Base-by-base conservation (phyloP, 768 basidiomycete genomes). In the Symmetrospora coprosmae region DNA sequence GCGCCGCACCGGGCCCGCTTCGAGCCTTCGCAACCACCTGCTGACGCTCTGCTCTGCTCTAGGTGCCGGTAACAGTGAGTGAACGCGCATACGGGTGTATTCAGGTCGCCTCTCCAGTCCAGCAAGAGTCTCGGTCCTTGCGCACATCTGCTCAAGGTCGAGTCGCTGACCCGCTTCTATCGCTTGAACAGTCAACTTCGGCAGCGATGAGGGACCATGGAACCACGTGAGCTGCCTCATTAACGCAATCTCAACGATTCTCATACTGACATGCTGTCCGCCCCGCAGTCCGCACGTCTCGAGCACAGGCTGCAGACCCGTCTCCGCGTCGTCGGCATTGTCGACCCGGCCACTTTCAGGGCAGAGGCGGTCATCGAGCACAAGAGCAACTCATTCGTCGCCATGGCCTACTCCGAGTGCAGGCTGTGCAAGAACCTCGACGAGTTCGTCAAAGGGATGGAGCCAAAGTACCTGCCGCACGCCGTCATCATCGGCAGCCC, bases 301-400 rank as follows among this genome's bases (percentile, higher is more conserved):
- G 51, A 33, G 28, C 59, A 88, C 74, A 91, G 97, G 77, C 84
- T 97, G 62, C 92, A 92, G 46, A 83, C 82, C 21, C 87, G 92
- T 65, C 85, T 97, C 73, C 96, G 92, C 72, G 87, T 99, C 59
- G 82, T 91, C 64, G 92, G 88, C 25, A 77, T 99, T 60, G 83
- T 99, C 70, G 92, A 99, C 72, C 92, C 92, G 19, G 83, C 82
- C 25, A 77, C 81, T 60, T 84, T 86, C 40, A 87, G 88, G 63
- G 87, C 89, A 21, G 76, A 78, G 16, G 76, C 82, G 23, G 84
- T 85, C 33, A 82, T 99, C 63, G 78, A 83, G 71, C 84, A 86
- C 76, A 96, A 96, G 78, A 81, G 87, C 70, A 84, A 84, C 69
- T 86, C 86, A 14, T 90, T 91, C 78, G 90, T 94, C 74, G 80